Conservation (phyloP, 2,329 filamentous ascomycete species). For the Exserohilum rostratum region DNA sequence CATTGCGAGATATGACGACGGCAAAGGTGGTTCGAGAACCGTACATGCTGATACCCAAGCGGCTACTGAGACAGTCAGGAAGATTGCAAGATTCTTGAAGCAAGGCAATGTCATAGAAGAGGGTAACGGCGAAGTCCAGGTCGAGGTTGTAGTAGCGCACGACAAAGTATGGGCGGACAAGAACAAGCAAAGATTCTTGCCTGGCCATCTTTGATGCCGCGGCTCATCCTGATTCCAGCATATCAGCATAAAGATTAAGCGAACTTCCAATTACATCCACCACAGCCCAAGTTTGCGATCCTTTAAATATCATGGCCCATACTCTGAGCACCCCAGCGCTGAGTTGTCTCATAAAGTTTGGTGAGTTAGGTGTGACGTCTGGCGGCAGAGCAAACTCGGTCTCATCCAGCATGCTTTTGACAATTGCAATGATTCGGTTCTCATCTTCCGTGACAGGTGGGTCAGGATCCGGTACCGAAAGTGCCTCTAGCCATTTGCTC, state of each 20-base stretch:
- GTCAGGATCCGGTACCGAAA: slow-evolving; percentile 40
- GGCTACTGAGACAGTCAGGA: slow-evolving; percentile 53
- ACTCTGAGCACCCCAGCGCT: slow-evolving; percentile 51
- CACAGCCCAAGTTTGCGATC: slow-evolving; percentile 53
- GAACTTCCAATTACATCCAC: slow-evolving; percentile 51
- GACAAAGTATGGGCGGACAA: slow-evolving; percentile 56
- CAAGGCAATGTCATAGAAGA: slow-evolving; percentile 27
- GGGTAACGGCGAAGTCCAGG: slow-evolving; percentile 33
- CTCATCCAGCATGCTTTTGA: slow-evolving; percentile 52
- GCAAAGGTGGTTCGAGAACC: slow-evolving; percentile 53
- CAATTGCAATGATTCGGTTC: slow-evolving; percentile 43
- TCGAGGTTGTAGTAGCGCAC: slow-evolving; percentile 59
- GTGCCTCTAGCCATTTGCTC: slow-evolving; percentile 50
- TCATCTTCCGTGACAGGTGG: slow-evolving; percentile 49
- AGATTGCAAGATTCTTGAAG: slow-evolving; percentile 48
- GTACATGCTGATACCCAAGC: slow-evolving; percentile 57
- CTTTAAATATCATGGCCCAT: slow-evolving; percentile 52
- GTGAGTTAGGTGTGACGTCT: slow-evolving; percentile 39
- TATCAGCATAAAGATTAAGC: slow-evolving; percentile 51
- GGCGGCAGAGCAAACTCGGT: slow-evolving; percentile 44
- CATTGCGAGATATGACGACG: slow-evolving; percentile 59
- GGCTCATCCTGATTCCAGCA: slow-evolving; percentile 47
- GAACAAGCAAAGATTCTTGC: slow-evolving; percentile 43
- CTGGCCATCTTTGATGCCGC: slow-evolving; percentile 18
- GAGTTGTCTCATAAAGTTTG: slow-evolving; percentile 43